Percentiles rank a stretch among this genome's conserved stretches.
phyloP scores from a whole-genome alignment of 768 basidiomycete species.

The Lanmaoa rubissima region DNA sequence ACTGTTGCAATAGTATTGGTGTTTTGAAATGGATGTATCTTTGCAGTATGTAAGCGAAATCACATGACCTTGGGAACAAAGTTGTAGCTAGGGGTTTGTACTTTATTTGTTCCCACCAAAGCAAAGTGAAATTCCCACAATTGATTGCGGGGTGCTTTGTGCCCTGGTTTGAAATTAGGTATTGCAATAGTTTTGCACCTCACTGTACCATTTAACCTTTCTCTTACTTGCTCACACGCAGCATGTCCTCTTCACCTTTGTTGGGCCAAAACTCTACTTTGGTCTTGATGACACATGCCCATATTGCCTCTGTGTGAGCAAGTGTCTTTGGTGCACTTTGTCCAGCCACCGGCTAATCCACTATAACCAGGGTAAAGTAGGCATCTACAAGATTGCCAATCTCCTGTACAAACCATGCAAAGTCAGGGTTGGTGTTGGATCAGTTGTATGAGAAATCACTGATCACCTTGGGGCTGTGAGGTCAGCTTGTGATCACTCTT shows the following conservation, averaged over 20 bases:
- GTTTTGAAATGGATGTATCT: too few species aligned
- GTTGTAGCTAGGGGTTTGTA: too few species aligned
- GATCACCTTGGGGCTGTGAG: constrained; percentile 35
- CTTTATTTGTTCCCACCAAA: too few species aligned
- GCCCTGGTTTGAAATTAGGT: too few species aligned
- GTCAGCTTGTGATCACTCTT: not conserved
- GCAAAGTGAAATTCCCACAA: too few species aligned
- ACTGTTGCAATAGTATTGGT: too few species aligned
- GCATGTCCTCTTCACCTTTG: constrained; percentile 34
- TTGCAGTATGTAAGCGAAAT: too few species aligned
- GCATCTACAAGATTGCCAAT: constrained; percentile 48
- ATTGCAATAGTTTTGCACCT: too few species aligned
- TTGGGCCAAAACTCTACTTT: constrained; percentile 62
- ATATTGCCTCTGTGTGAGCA: constrained; percentile 46
- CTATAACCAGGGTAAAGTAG: constrained; percentile 35
- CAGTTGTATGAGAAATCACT: constrained; percentile 59
- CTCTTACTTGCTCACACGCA: constrained; percentile 1
- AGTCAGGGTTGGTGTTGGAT: constrained; percentile 47
- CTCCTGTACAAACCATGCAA: constrained; percentile 50
- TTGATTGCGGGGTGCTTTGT: too few species aligned
- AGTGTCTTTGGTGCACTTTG: constrained; percentile 10
- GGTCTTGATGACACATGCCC: constrained; percentile 57
- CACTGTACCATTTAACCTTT: not conserved
- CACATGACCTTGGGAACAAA: too few species aligned
- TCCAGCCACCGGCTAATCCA: constrained; percentile 24